Percentiles rank a stretch among this genome's conserved stretches.
These are phyloP conservation scores for Pseudogymnoascus sp. DNA, from an alignment of 2,329 filamentous ascomycete genomes.

Conservation along the genomic window DNA sequence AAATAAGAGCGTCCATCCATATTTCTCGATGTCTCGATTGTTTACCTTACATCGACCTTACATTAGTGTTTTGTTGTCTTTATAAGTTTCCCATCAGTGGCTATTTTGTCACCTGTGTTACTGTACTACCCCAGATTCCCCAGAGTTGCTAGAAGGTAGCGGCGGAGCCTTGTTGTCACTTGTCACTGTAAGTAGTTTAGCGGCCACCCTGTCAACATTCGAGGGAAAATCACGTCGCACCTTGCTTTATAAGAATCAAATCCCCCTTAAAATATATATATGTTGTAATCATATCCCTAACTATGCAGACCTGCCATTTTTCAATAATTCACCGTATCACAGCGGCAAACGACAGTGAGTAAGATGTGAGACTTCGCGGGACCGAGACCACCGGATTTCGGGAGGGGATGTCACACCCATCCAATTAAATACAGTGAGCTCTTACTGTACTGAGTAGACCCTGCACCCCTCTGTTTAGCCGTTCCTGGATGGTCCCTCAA, in stretches of 20 bases:
- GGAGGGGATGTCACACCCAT: neutral
- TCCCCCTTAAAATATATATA: neutral
- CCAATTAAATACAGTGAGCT: neutral
- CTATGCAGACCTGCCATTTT: neutral
- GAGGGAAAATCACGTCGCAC: neutral
- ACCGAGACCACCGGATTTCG: neutral
- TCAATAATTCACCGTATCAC: neutral
- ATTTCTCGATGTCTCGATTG: neutral
- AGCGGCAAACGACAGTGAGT: neutral
- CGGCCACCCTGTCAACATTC: neutral
- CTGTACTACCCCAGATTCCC: neutral
- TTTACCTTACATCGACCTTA: neutral
- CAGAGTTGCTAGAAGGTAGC: slow-evolving; percentile 4
- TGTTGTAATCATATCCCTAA: neutral
- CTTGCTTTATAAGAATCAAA: neutral
- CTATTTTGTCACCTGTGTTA: neutral
- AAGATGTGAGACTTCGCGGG: neutral
- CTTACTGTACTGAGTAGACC: slow-evolving; percentile 3
- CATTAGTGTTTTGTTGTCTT: neutral
- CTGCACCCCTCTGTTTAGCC: slow-evolving; percentile 1
- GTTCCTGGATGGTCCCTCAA: slow-evolving; percentile 4
- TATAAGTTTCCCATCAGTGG: neutral
- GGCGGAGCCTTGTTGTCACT: slow-evolving; percentile 1
- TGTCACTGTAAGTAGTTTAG: slow-evolving; percentile 7
- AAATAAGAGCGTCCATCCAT: neutral